Evolutionary conservation across 352 stramenopile genomes (phyloP), one percentile per base, ranked within the genome.

Genomic region (Phytophthora rubi): DNA sequence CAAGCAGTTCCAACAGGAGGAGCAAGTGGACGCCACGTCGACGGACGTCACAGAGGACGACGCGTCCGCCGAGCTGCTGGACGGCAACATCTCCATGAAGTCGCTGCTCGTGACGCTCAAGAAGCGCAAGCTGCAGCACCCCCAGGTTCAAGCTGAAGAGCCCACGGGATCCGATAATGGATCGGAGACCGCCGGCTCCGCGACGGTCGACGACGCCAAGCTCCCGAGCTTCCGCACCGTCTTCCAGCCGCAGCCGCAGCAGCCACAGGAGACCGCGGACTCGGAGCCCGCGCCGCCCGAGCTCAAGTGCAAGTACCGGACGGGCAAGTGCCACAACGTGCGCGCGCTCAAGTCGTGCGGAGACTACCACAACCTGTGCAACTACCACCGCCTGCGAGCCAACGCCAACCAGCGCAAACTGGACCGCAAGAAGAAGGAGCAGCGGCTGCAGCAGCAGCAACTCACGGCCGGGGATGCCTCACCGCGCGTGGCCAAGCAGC

Each of bases 341-440:
- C 80, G 86, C 4, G 86, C 86, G 33, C 79, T 92, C 62, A 94
- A 94, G 73, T 89, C 80, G 21, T 90, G 85, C 42, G 86, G 86
- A 32, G 85, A 91, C 61, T 89, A 93, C 72, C 84, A 92, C 73
- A 94, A 93, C 53, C 62, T 94, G 65, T 94, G 86, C 79, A 91
- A 92, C 68, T 90, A 92, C 68, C 86, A 94, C 65, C 85, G 86
- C 39, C 79, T 93, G 47, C 80, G 85, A 6, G 86, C 86, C 33
- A 93, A 94, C 54, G 86, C 83, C 16, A 94, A 93, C 71, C 86
- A 94, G 73, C 83, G 86, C 44, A 94, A 94, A 58, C 67, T 94
- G 10, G 86, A 94, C 73, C 83, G 85, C 60, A 94, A 93, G 83
- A 94, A 92, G 71, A 94, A 90, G 62, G 81, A 84, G 62, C 83